Evolutionary conservation across 1,284 basidiomycete species (phyloP).

Genomic region (Moesziomyces sp.): DNA sequence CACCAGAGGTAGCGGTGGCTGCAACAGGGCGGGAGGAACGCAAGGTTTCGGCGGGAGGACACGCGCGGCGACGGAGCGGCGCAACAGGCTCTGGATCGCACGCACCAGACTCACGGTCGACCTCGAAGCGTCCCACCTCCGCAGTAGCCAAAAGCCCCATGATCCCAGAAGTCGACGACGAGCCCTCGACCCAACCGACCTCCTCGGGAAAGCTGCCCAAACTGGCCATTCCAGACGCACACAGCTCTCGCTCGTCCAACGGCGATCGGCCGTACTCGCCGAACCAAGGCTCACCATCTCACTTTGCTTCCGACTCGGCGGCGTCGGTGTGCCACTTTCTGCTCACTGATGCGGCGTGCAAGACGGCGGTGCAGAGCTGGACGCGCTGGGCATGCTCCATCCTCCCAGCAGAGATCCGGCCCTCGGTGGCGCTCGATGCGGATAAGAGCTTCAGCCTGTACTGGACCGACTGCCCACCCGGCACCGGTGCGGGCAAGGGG

Average conservation of each 20-base stretch:
- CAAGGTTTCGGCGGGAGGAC: conserved; percentile 11
- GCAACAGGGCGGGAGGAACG: conserved; percentile 33
- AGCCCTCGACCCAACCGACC: background rate
- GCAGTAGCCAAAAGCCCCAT: conserved; percentile 15
- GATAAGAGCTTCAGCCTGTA: conserved; percentile 54
- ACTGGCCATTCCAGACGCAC: conserved; percentile 19
- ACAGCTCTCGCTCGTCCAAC: conserved; percentile 10
- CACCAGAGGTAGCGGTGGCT: conserved; percentile 25
- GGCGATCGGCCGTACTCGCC: conserved; percentile 55
- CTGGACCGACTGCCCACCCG: conserved; percentile 44
- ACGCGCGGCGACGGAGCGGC: conserved; percentile 31
- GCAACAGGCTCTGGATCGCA: conserved; percentile 37
- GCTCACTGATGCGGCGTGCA: conserved; percentile 1
- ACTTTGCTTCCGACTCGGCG: background rate
- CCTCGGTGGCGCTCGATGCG: conserved; percentile 46
- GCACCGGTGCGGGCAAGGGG: background rate
- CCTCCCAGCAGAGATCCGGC: conserved; percentile 51
- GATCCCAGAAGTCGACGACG: conserved; percentile 26
- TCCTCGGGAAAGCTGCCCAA: background rate
- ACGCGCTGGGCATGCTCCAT: conserved; percentile 51
- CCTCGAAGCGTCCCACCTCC: conserved; percentile 11
- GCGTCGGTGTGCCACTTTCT: background rate
- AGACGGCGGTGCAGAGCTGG: conserved; percentile 33
- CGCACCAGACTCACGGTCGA: conserved; percentile 5
- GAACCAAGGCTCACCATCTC: conserved; percentile 17